These are phyloP conservation scores for Phytophthora chlamydospora DNA, from an alignment of 352 stramenopile genomes.

Conservation along the genomic window DNA sequence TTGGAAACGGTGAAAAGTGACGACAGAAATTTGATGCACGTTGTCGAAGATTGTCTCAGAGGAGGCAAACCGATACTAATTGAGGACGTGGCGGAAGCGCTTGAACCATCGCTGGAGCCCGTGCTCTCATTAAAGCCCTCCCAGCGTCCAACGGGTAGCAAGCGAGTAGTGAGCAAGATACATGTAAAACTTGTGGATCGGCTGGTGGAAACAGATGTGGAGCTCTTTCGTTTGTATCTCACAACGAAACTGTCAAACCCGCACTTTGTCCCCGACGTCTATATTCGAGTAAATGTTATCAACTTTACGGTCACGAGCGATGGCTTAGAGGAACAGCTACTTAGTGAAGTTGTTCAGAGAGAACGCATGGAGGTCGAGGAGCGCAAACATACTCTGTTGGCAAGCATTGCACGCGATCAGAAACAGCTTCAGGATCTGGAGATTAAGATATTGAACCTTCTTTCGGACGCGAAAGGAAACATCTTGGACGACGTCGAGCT, in stretches of 20 bases:
- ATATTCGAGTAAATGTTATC: conserved; percentile 93
- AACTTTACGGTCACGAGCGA: conserved; percentile 94
- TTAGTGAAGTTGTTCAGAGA: conserved; percentile 87
- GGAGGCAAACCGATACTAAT: conserved; percentile 58
- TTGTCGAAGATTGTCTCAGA: conserved; percentile 48
- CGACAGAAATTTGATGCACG: conserved; percentile 44
- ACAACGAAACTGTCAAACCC: conserved; percentile 93
- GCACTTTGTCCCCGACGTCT: conserved; percentile 91
- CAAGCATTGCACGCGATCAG: conserved; percentile 91
- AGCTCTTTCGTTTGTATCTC: conserved; percentile 89
- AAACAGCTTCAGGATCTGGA: conserved; percentile 91
- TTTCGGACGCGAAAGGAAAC: conserved; percentile 87
- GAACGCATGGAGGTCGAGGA: conserved; percentile 90
- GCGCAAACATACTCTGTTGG: conserved; percentile 83
- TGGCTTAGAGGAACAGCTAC: conserved; percentile 89
- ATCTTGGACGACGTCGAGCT: conserved; percentile 92
- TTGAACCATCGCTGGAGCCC: conserved; percentile 65
- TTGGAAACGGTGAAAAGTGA: conserved; percentile 81
- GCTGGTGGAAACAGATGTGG: conserved; percentile 70
- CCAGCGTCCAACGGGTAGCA: conserved; percentile 7
- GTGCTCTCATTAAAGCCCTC: conserved; percentile 43
- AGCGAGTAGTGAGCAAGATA: neutral
- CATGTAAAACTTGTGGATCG: conserved; percentile 76
- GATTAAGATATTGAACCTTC: conserved; percentile 88
- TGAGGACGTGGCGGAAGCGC: conserved; percentile 54